Conservation (phyloP, 805 yeast species). For the Wickerhamomyces ciferrii region DNA sequence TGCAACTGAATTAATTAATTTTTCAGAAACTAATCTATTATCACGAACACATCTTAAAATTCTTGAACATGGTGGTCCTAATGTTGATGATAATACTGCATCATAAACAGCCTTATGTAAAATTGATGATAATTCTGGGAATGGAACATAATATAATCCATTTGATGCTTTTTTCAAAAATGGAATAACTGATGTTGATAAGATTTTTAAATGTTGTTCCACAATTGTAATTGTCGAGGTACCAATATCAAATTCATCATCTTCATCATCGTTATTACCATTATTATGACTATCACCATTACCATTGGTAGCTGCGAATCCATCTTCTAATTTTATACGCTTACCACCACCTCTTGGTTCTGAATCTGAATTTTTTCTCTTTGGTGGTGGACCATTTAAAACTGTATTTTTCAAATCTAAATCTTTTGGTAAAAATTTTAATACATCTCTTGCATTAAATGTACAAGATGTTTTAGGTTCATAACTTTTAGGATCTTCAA, state of each 20-base stretch:
- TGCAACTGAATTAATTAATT: slow-evolving; percentile 68
- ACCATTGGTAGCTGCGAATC: slow-evolving; percentile 23
- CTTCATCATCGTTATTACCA: slow-evolving; percentile 23
- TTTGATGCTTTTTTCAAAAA: slow-evolving; percentile 56
- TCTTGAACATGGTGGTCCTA: slow-evolving; percentile 66
- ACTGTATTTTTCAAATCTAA: slow-evolving; percentile 43
- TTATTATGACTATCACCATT: no score
- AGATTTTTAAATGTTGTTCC: slow-evolving; percentile 64
- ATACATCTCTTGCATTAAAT: slow-evolving; percentile 39
- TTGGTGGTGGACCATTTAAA: slow-evolving; percentile 32
- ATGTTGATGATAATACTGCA: slow-evolving; percentile 49
- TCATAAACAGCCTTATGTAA: slow-evolving; percentile 49
- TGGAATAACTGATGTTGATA: slow-evolving; percentile 49
- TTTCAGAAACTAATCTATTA: slow-evolving; percentile 76
- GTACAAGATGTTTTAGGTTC: slow-evolving; percentile 27
- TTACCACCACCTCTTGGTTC: slow-evolving; percentile 21
- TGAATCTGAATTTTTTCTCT: slow-evolving; percentile 26
- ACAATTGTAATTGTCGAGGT: slow-evolving; percentile 31
- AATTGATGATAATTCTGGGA: slow-evolving; percentile 38
- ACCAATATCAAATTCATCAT: slow-evolving; percentile 25
- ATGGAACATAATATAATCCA: slow-evolving; percentile 61
- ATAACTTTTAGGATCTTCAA: slow-evolving; percentile 19
- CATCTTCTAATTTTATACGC: slow-evolving; percentile 37
- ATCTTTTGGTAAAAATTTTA: slow-evolving; percentile 32
- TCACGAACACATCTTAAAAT: slow-evolving; percentile 72